Evolutionary conservation across 148 eudicot species (phyloP), one percentile per base, ranked within the genome.

Genomic region (Vaccinium vitisidaea): DNA sequence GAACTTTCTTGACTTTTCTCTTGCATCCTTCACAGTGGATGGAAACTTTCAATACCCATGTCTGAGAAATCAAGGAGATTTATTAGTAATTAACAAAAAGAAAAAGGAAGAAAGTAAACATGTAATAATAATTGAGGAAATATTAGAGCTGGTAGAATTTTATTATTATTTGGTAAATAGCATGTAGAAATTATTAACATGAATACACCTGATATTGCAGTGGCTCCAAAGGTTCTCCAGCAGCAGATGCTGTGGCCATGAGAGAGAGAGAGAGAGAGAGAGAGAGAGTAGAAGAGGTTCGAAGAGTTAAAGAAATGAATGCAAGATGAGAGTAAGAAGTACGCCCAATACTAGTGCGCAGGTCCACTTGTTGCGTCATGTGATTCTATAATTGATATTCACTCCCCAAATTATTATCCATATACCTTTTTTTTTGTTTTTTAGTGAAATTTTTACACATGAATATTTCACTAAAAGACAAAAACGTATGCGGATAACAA

Each of bases 1-100:
- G 92, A 83, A 91, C 90, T 90, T 89, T 94, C 93, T 92, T 93
- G 87, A 94, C 92, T 89, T 94, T 87, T 78, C 90, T 89, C 84
- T 90, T 93, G 91, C 98, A 94, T 53, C 98, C 96, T 79, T 90
- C 84, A 79, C 98, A 94, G 91, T 94, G 98, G 85, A 94, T 94
- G 73, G 94, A 91, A 75, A 94, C 98, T 87, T 90, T 94, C 61
- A 94, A 84, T 61, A 90, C 92, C 93, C 93, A 93, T 84, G 90
- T 93, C 98, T 94, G 91, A 50, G 91, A 52, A 76, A 85, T 73
- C 36, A 48, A 3, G 46, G 0, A 85, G 6, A 74, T 0, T 4
- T 49, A 82, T 70, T 63, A 81, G 27, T 43, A 76, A 9, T 9
- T 1, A 70, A 75, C 0, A 71, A 8, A 0, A 52, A 80, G 73